Evolutionary conservation across 2,329 filamentous ascomycete genomes (phyloP).

Genomic region (Cercospora nicotianae): DNA sequence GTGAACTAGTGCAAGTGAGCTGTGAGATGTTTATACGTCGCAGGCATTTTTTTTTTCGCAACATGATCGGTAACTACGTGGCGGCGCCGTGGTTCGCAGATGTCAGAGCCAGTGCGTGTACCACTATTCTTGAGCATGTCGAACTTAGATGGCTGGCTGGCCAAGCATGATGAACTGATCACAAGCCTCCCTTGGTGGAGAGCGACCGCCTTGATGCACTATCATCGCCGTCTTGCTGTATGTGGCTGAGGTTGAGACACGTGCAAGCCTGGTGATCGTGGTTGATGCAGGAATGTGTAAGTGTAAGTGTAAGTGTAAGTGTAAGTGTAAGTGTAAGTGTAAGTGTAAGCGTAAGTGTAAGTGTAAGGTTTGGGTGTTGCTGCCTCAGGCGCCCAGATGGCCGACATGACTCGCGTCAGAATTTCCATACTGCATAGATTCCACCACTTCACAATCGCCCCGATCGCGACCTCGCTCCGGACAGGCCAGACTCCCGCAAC

Average conservation of each 20-base stretch:
- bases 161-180: not conserved
- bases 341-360: too few species aligned
- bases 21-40: not conserved
- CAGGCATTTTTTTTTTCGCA: not conserved
- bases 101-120: not conserved
- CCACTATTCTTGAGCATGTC: not conserved
- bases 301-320: too few species aligned
- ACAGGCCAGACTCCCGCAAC: not conserved
- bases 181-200: too few species aligned
- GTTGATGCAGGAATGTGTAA: not conserved
- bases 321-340: too few species aligned
- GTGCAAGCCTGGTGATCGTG: not conserved
- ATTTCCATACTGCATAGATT: not conserved
- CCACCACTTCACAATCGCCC: not conserved
- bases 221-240: not conserved
- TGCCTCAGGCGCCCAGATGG: not conserved
- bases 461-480: not conserved
- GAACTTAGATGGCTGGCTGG: too few species aligned
- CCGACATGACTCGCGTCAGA: not conserved
- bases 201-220: not conserved
- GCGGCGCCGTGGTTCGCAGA: not conserved
- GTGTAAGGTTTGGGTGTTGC: not conserved
- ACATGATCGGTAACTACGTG: not conserved
- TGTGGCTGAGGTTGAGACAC: not conserved
- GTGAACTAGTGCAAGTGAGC: not conserved